Conservation (phyloP, 1,139 yeast species). For the Hyphopichia khmerensis region DNA sequence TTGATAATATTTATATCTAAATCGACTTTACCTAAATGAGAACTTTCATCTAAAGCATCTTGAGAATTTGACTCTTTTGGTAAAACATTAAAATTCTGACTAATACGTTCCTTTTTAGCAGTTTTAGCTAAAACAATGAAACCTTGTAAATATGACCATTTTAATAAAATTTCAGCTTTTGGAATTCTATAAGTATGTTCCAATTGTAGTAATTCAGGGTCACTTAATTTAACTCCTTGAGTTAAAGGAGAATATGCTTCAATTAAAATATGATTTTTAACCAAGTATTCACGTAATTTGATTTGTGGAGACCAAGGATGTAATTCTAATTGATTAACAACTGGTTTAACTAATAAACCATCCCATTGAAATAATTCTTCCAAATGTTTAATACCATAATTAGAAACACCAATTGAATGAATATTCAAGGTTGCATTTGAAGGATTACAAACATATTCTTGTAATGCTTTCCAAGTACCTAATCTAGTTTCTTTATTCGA, state of each 20-base stretch:
- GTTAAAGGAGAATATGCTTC: constrained; percentile 76
- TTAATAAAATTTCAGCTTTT: constrained; percentile 30
- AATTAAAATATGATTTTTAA: constrained; percentile 42
- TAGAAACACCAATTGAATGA: constrained; percentile 45
- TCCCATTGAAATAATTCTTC: constrained; percentile 37
- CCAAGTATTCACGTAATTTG: constrained; percentile 36
- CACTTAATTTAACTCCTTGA: constrained; percentile 54
- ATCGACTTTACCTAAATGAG: constrained; percentile 31
- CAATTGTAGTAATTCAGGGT: constrained; percentile 42
- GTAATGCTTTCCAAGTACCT: constrained; percentile 42
- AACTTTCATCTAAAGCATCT: constrained; percentile 22
- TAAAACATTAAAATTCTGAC: constrained; percentile 33
- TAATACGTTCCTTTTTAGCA: constrained; percentile 47
- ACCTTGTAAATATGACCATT: constrained; percentile 50
- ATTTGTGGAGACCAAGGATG: constrained; percentile 47
- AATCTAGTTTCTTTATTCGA: constrained; percentile 29
- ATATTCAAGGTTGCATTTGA: constrained; percentile 26
- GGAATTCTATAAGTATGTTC: constrained; percentile 22
- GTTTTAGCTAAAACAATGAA: constrained; percentile 75
- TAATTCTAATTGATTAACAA: constrained; percentile 44
- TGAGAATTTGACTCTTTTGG: constrained; percentile 22
- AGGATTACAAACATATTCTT: constrained; percentile 31
- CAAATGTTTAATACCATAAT: constrained; percentile 35
- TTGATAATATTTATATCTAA: constrained; percentile 31
- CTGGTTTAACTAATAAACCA: constrained; percentile 36